phyloP scores from a whole-genome alignment of 2,329 filamentous ascomycete genomes.

The Coniochaeta prunicola region DNA sequence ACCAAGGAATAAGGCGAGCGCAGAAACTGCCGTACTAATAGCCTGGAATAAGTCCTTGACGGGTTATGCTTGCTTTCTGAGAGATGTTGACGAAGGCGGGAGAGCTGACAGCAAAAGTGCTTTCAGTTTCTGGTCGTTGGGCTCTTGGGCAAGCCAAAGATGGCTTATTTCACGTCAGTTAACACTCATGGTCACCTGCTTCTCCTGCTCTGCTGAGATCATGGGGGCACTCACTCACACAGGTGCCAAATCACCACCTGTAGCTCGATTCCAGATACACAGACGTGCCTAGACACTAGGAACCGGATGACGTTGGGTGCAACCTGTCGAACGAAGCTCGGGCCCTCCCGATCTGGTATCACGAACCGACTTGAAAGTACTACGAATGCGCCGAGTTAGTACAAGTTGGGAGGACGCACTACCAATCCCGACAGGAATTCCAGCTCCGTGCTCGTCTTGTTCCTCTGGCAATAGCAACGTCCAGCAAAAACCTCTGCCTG shows the following conservation, averaged over 20 bases:
- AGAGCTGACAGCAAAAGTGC: not conserved
- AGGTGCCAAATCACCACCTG: not conserved
- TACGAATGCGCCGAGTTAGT: not conserved
- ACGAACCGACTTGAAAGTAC: not conserved
- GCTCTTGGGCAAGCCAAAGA: not conserved
- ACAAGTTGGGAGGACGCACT: not conserved
- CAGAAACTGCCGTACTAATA: slow-evolving; percentile 7
- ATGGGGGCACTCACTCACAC: not conserved
- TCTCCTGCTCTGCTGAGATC: not conserved
- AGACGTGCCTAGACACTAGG: not conserved
- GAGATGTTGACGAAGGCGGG: not conserved
- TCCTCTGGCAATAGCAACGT: not conserved
- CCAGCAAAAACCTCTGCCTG: not conserved
- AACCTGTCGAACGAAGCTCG: not conserved
- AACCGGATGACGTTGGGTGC: not conserved
- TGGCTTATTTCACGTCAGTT: not conserved
- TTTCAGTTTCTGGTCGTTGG: not conserved
- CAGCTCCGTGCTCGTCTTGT: not conserved
- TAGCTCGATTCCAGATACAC: not conserved
- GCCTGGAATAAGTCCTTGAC: not conserved
- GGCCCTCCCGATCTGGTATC: not conserved
- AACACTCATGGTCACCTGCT: not conserved
- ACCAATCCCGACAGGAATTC: not conserved
- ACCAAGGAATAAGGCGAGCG: slow-evolving; percentile 7
- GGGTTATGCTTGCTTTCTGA: not conserved